Evolutionary conservation across 768 basidiomycete species (phyloP).

Genomic region (Suillus clintonianus): DNA sequence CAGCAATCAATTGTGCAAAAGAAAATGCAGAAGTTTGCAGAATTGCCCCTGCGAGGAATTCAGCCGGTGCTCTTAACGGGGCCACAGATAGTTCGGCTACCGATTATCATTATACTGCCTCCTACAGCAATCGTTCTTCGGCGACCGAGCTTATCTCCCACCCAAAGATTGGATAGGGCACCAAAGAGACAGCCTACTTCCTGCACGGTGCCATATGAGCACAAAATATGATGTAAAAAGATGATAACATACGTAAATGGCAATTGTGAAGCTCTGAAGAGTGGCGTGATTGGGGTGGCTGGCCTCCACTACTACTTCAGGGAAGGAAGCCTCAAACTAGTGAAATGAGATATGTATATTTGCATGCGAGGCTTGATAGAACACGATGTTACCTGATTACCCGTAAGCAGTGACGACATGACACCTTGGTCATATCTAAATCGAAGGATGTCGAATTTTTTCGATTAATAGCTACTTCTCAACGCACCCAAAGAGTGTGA

Average conservation of each 20-base stretch:
- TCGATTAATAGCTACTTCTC: not conserved
- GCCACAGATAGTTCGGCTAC: conserved; percentile 8
- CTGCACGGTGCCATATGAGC: conserved; percentile 18
- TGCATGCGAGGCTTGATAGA: not conserved
- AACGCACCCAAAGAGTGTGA: conserved; percentile 39
- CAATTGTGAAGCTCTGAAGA: conserved; percentile 40
- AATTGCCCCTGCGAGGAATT: conserved; percentile 25
- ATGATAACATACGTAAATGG: conserved; percentile 33
- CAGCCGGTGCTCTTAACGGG: not conserved
- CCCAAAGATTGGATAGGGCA: conserved; percentile 42
- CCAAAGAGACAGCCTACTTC: conserved; percentile 48
- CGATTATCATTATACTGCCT: conserved; percentile 43
- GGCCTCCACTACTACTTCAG: conserved; percentile 32
- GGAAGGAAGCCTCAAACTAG: conserved; percentile 42
- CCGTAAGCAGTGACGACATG: conserved; percentile 42
- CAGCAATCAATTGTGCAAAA: conserved; percentile 43
- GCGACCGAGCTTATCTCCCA: conserved; percentile 43
- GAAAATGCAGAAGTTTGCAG: conserved; percentile 38
- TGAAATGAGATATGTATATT: not conserved
- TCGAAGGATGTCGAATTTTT: not conserved
- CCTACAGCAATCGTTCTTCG: conserved; percentile 40
- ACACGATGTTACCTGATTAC: conserved; percentile 24
- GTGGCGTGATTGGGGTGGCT: conserved; percentile 33
- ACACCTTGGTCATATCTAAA: conserved; percentile 44
- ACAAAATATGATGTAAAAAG: not conserved